Evolutionary conservation across 164 flowering plant genomes (phyloP).

Genomic region (Malania oleifera): DNA sequence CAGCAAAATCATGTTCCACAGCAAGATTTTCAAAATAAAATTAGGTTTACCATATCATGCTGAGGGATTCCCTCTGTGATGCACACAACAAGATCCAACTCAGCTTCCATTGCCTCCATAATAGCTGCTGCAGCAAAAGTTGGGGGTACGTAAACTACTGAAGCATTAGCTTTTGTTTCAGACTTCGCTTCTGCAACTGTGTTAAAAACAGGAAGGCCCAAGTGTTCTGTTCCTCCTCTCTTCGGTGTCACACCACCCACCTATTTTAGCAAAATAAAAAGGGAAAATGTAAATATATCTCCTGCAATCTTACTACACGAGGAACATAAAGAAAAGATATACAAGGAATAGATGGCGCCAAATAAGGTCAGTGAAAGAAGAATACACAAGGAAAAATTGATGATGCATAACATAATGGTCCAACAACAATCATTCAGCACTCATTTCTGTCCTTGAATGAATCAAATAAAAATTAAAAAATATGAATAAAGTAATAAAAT

Average conservation of each 20-base stretch:
- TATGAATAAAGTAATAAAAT: too few species aligned
- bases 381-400: too few species aligned
- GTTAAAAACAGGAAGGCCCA: constrained; percentile 96
- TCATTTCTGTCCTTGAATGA: too few species aligned
- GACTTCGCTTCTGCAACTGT: constrained; percentile 98
- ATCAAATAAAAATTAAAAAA: too few species aligned
- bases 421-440: too few species aligned
- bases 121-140: constrained; percentile 98
- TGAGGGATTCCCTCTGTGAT: constrained; percentile 98
- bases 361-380: too few species aligned
- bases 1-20: not conserved
- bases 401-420: too few species aligned
- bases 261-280: constrained; percentile 27
- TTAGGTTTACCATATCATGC: constrained; percentile 82
- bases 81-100: constrained; percentile 91
- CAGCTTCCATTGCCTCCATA: constrained; percentile 95
- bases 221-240: constrained; percentile 89
- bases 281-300: too few species aligned
- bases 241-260: constrained; percentile 98
- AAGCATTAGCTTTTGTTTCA: constrained; percentile 95
- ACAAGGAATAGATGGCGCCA: not conserved
- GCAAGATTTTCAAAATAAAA: not conserved
- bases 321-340: not conserved
- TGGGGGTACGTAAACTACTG: constrained; percentile 95
- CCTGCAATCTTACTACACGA: too few species aligned